Conservation (phyloP, 1,284 basidiomycete species). For the Tetrapyrgos nigripes region DNA sequence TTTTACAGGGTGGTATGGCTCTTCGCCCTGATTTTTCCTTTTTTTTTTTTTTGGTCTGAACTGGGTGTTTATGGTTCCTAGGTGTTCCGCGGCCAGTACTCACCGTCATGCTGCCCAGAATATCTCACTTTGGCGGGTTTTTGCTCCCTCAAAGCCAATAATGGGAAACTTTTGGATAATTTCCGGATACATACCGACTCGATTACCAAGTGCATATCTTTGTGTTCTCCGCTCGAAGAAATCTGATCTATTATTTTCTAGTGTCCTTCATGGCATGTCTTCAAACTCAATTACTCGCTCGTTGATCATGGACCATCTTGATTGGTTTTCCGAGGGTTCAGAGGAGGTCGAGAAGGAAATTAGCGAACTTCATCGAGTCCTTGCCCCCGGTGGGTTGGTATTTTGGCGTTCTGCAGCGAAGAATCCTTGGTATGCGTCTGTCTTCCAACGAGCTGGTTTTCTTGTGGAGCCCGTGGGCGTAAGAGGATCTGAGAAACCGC, state of each 20-base stretch:
- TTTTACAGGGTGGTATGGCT: slow-evolving; percentile 67
- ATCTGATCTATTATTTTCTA: slow-evolving; percentile 30
- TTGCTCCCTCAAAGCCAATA: slow-evolving; percentile 54
- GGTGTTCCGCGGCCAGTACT: slow-evolving; percentile 71
- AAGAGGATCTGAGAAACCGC: slow-evolving; percentile 27
- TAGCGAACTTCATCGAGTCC: slow-evolving; percentile 63
- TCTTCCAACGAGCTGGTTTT: slow-evolving; percentile 38
- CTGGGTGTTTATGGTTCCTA: slow-evolving; percentile 26
- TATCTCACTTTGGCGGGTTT: slow-evolving; percentile 79
- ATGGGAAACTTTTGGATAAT: slow-evolving; percentile 58
- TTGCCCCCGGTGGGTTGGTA: slow-evolving; percentile 66
- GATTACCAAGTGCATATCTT: slow-evolving; percentile 67
- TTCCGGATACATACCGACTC: slow-evolving; percentile 83
- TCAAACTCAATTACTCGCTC: slow-evolving; percentile 63
- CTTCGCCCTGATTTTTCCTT: not conserved
- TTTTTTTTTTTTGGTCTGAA: not conserved
- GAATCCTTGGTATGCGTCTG: slow-evolving; percentile 76
- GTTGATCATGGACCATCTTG: slow-evolving; percentile 84
- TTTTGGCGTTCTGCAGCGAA: slow-evolving; percentile 77
- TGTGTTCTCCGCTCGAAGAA: not conserved
- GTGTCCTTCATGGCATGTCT: slow-evolving; percentile 61
- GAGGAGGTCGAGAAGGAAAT: slow-evolving; percentile 69
- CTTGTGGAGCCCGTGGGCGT: slow-evolving; percentile 31
- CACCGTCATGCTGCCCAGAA: slow-evolving; percentile 68
- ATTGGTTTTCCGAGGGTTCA: slow-evolving; percentile 73